These are phyloP conservation scores for Medicago lupulina DNA, from an alignment of 306 rosid genomes.

Conservation along the genomic window DNA sequence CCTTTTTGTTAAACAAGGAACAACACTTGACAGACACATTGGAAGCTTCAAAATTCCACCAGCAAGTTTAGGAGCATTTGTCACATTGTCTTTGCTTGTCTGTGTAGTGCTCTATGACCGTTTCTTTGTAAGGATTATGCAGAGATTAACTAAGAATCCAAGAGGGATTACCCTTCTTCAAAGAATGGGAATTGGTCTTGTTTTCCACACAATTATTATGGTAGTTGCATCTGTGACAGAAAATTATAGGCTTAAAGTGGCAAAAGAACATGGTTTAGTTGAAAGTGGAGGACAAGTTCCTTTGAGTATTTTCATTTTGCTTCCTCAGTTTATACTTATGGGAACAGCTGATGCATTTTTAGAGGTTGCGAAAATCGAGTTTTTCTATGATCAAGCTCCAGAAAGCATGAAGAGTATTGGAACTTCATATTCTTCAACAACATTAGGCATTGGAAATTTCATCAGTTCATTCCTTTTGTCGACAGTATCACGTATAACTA, in stretches of 20 bases:
- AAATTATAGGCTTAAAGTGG: constrained; percentile 57
- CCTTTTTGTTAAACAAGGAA: constrained; percentile 77
- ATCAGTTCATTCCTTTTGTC: constrained; percentile 67
- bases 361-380: constrained; percentile 83
- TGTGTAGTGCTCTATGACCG: constrained; percentile 71
- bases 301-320: constrained; percentile 68
- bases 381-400: constrained; percentile 89
- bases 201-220: constrained; percentile 62
- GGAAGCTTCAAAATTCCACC: constrained; percentile 81
- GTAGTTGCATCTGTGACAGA: constrained; percentile 60
- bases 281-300: constrained; percentile 57
- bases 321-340: constrained; percentile 75
- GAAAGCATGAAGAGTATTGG: constrained; percentile 88
- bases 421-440: constrained; percentile 69
- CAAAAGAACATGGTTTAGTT: constrained; percentile 46
- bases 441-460: constrained; percentile 74
- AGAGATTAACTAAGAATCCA: constrained; percentile 63
- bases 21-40: constrained; percentile 68
- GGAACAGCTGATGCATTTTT: constrained; percentile 79
- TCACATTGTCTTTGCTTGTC: constrained; percentile 76
- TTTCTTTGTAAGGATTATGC: constrained; percentile 55
- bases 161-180: constrained; percentile 84
- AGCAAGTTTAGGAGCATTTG: constrained; percentile 67
- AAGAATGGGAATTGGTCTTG: constrained; percentile 75
- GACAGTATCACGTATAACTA: constrained; percentile 58